Evolutionary conservation across 228 moss, liverwort and hornwort genomes (phyloP).

Genomic region (Sphagnum fallax): DNA sequence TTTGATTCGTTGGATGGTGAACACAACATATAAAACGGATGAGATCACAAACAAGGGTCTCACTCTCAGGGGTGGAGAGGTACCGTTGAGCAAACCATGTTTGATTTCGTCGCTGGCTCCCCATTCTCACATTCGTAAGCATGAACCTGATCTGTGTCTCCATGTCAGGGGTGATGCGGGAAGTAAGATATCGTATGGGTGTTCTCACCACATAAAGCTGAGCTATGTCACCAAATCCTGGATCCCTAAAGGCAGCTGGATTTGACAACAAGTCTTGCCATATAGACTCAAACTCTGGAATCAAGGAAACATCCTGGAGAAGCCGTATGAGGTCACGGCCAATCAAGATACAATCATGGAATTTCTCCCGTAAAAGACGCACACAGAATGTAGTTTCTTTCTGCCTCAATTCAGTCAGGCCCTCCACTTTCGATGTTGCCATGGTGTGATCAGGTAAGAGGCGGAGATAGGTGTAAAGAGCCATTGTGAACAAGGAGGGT

Average conservation of each 20-base stretch:
- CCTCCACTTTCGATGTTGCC: conserved; percentile 34
- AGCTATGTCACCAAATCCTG: conserved; percentile 85
- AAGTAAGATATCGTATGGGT: conserved; percentile 82
- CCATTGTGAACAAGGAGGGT: conserved; percentile 74
- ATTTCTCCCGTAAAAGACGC: conserved; percentile 75
- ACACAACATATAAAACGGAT: conserved; percentile 92
- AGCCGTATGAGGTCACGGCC: conserved; percentile 89
- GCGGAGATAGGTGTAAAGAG: conserved; percentile 86
- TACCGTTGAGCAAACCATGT: conserved; percentile 97
- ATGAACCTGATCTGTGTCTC: conserved; percentile 89
- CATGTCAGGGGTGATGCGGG: conserved; percentile 93
- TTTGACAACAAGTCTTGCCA: conserved; percentile 90
- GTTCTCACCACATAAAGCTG: conserved; percentile 88
- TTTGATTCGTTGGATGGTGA: conserved; percentile 94
- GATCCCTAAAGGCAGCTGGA: conserved; percentile 67
- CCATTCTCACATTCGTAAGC: conserved; percentile 92
- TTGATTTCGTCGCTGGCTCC: conserved; percentile 87
- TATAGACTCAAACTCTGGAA: conserved; percentile 82
- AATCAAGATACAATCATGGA: conserved; percentile 90
- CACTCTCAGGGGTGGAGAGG: conserved; percentile 79
- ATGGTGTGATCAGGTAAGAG: conserved; percentile 87
- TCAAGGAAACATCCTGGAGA: conserved; percentile 88
- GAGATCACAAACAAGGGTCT: conserved; percentile 90
- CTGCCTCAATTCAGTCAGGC: conserved; percentile 69
- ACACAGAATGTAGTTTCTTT: conserved; percentile 85